Conservation (phyloP, 306 rosid genomes). For the Calophaca sinica region DNA sequence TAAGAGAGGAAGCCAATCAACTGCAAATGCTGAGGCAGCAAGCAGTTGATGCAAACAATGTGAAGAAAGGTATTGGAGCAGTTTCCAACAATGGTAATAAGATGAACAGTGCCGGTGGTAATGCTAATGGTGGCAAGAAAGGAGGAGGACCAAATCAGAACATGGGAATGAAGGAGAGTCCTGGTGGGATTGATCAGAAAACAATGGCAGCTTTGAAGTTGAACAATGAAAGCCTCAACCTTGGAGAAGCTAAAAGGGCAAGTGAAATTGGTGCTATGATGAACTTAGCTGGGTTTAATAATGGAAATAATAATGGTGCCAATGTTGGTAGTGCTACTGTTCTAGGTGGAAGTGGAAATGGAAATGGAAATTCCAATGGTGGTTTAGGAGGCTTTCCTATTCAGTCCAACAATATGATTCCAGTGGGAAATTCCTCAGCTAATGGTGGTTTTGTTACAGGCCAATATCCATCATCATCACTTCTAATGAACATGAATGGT, state of each 20-base stretch:
- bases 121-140: constrained; percentile 57
- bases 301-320: constrained; percentile 49
- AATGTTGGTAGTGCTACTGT: constrained; percentile 51
- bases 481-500: constrained; percentile 69
- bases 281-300: constrained; percentile 81
- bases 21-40: constrained; percentile 66
- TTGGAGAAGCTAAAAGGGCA: constrained; percentile 60
- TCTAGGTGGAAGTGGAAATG: constrained; percentile 56
- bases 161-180: constrained; percentile 50
- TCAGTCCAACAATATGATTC: constrained; percentile 55
- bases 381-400: constrained; percentile 57
- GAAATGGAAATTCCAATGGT: constrained; percentile 57
- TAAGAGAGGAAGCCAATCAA: constrained; percentile 64
- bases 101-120: constrained; percentile 39
- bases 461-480: constrained; percentile 59
- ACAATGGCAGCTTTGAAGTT: constrained; percentile 70
- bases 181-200: constrained; percentile 64
- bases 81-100: constrained; percentile 53
- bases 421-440: constrained; percentile 41
- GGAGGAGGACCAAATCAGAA: constrained; percentile 54
- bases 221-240: constrained; percentile 60
- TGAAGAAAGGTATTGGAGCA: constrained; percentile 53
- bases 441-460: constrained; percentile 55
- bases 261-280: constrained; percentile 75
- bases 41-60: constrained; percentile 56